phyloP scores from a whole-genome alignment of 352 stramenopile genomes.

The Elongisporangium prolatum region DNA sequence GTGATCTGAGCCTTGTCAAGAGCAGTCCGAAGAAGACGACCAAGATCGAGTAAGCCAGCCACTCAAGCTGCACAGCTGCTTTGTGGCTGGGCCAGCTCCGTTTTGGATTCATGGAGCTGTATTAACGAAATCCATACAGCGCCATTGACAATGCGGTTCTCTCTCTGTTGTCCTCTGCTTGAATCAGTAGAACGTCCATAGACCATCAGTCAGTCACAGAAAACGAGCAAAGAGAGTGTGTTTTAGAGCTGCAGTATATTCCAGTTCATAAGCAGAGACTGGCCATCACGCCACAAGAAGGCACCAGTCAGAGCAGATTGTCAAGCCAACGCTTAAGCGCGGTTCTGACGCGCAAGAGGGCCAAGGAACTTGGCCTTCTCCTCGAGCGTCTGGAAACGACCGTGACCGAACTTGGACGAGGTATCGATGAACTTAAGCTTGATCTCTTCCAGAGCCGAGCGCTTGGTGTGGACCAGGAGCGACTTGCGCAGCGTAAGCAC shows the following conservation, averaged over 20 bases:
- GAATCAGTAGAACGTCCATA: background rate
- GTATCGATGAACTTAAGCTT: conserved; percentile 96
- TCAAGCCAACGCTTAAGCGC: conserved; percentile 54
- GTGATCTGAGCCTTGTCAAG: conserved; percentile 73
- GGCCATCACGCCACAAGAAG: conserved; percentile 13
- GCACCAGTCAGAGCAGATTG: conserved; percentile 11
- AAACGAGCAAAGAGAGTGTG: background rate
- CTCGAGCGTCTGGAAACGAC: conserved; percentile 99
- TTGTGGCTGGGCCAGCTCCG: background rate
- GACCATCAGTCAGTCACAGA: no score
- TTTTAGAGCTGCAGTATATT: conserved; percentile 29
- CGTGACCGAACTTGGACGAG: conserved; percentile 99
- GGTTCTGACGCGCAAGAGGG: conserved; percentile 91
- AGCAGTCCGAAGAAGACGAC: conserved; percentile 34
- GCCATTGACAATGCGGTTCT: background rate
- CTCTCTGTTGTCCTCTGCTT: background rate
- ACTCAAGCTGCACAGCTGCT: background rate
- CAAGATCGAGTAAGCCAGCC: conserved; percentile 55
- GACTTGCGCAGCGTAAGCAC: conserved; percentile 98
- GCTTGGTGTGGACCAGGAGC: conserved; percentile 96
- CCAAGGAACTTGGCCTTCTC: conserved; percentile 99
- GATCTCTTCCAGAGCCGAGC: conserved; percentile 97
- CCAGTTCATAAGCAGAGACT: conserved; percentile 15
- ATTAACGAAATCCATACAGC: background rate
- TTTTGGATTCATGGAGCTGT: background rate